Evolutionary conservation across 192 early-diverging fungal genomes (phyloP).

Genomic region (Entomortierella beljakovae): DNA sequence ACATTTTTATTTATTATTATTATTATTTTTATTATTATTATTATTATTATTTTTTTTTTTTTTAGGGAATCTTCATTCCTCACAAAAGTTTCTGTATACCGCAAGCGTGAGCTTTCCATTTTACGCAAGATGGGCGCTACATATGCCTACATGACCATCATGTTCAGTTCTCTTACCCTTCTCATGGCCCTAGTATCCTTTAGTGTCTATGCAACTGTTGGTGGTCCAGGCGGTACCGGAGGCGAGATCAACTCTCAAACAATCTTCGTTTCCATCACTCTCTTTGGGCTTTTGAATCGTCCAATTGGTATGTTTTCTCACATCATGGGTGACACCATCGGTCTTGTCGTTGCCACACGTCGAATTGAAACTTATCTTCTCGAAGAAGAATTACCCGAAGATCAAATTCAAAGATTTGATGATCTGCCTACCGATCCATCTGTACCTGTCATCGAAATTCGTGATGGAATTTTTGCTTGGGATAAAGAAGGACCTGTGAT

Average conservation of each 20-base stretch:
- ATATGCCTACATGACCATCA: constrained; percentile 24
- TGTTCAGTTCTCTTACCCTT: constrained; percentile 28
- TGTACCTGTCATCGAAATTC: constrained; percentile 14
- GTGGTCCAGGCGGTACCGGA: constrained; percentile 20
- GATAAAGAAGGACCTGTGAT: constrained; percentile 13
- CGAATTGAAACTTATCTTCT: constrained; percentile 30
- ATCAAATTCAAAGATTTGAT: constrained; percentile 3
- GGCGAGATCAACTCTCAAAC: constrained; percentile 34
- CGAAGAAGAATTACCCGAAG: constrained; percentile 19
- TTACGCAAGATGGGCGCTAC: constrained; percentile 22
- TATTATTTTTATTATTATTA: not conserved
- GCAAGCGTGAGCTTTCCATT: constrained; percentile 11
- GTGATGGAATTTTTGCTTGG: constrained; percentile 38
- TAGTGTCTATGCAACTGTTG: constrained; percentile 29
- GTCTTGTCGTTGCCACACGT: constrained; percentile 16
- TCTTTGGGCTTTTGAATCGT: constrained; percentile 38
- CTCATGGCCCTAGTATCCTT: constrained; percentile 40
- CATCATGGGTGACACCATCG: constrained; percentile 14
- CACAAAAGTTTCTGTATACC: constrained; percentile 5
- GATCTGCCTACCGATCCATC: not conserved
- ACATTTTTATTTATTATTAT: not conserved
- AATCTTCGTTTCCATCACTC: constrained; percentile 29
- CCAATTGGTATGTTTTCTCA: constrained; percentile 29
- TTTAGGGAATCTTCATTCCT: constrained; percentile 22
- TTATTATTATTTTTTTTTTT: not conserved